Evolutionary conservation across 2,329 filamentous ascomycete species (phyloP), one percentile per base, ranked within the genome.

Genomic region (Fusarium euwallaceae): DNA sequence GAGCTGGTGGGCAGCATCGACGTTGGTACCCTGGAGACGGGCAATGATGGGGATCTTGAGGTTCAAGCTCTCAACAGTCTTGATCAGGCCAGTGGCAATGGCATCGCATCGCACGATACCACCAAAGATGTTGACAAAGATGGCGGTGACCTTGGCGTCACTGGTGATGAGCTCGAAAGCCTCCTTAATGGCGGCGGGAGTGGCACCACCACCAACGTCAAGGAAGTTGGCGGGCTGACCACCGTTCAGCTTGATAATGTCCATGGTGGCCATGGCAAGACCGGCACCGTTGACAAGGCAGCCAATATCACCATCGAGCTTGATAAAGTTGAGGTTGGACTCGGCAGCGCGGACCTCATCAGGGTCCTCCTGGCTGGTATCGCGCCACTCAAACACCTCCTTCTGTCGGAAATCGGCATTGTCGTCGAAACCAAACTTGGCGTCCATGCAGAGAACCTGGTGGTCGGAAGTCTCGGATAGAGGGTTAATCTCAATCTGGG

Each of bases 41-140:
- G 95, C 96, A 83, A 99, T 96, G 84, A 99, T 97, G 80, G 97
- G 97, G 78, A 97, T 97, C 86, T 97, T 93, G 81, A 99, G 91
- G 89, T 98, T 95, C 90, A 99, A 95, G 81, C 92, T 92, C 88
- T 98, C 91, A 73, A 97, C 97, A 67, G 98, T 97, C 84, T 94
- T 93, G 88, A 99, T 97, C 80, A 99, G 90, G 82, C 97, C 97
- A 86, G 95, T 93, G 78, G 97, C 97, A 83, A 99, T 99, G 81
- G 94, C 95, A 84, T 99, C 97, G 84, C 97, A 99, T 81, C 97
- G 92, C 79, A 99, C 97, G 80, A 99, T 99, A 87, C 97, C 97
- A 83, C 97, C 97, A 83, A 99, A 99, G 86, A 99, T 99, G 91
- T 99, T 99, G 88, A 99, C 97, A 80, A 99, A 99, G 88, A 99